Evolutionary conservation across 2,329 filamentous ascomycete species (phyloP).

Genomic region (Penicillium psychrosexuale): DNA sequence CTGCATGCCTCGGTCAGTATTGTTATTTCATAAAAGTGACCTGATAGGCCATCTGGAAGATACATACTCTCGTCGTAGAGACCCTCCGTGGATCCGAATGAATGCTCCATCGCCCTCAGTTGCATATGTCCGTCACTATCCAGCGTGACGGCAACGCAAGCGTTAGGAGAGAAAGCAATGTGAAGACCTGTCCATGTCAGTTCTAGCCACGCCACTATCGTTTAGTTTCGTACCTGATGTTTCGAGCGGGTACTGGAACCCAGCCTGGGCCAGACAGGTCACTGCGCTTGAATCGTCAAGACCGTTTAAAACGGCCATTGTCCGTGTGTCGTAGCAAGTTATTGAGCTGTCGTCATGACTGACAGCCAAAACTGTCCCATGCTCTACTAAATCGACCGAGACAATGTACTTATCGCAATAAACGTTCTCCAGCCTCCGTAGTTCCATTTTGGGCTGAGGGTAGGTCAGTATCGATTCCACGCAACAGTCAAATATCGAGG

Average conservation of each 20-base stretch:
- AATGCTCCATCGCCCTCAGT: slow-evolving; percentile 40
- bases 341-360: slow-evolving; percentile 76
- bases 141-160: slow-evolving; percentile 39
- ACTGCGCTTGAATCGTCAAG: slow-evolving; percentile 64
- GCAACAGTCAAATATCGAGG: not conserved
- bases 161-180: slow-evolving; percentile 45
- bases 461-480: slow-evolving; percentile 14
- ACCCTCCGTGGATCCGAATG: slow-evolving; percentile 37
- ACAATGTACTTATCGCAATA: slow-evolving; percentile 68
- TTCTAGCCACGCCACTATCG: not conserved
- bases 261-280: slow-evolving; percentile 69
- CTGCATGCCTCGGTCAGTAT: slow-evolving; percentile 21
- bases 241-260: slow-evolving; percentile 68
- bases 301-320: slow-evolving; percentile 65
- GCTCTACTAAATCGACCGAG: slow-evolving; percentile 64
- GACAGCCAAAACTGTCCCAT: slow-evolving; percentile 69
- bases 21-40: not conserved
- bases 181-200: slow-evolving; percentile 33
- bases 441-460: slow-evolving; percentile 45
- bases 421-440: slow-evolving; percentile 67
- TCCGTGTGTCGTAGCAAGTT: slow-evolving; percentile 73
- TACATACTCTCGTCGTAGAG: slow-evolving; percentile 39
- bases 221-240: slow-evolving; percentile 54
- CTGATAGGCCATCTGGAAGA: not conserved
- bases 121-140: slow-evolving; percentile 41